Conservation (phyloP, 192 early-diverging fungal genomes). For the Backusella mclennaniae region DNA sequence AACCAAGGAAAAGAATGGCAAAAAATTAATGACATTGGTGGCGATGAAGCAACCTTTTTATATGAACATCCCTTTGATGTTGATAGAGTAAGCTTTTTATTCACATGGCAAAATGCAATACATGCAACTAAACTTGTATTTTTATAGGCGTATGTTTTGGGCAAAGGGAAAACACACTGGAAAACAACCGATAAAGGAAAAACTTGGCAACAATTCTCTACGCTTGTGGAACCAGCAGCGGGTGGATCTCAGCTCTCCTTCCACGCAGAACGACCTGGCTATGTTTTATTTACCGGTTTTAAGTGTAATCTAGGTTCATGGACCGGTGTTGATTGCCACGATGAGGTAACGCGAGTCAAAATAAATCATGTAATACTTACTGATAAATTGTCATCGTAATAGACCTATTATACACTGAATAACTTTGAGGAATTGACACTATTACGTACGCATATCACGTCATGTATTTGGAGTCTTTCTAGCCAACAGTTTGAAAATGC, state of each 20-base stretch:
- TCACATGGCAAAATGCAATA: slow-evolving; percentile 29
- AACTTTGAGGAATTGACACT: slow-evolving; percentile 59
- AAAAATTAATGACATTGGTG: slow-evolving; percentile 42
- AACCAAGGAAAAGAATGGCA: slow-evolving; percentile 69
- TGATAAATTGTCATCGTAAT: too few relatives aligned
- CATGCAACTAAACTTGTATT: slow-evolving; percentile 29
- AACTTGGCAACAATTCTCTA: slow-evolving; percentile 56
- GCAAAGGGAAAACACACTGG: slow-evolving; percentile 51
- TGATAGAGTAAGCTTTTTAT: slow-evolving; percentile 45
- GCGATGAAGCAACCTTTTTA: slow-evolving; percentile 43
- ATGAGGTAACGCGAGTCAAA: slow-evolving; percentile 42
- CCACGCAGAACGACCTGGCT: slow-evolving; percentile 63
- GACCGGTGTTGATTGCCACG: slow-evolving; percentile 54
- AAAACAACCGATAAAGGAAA: slow-evolving; percentile 57
- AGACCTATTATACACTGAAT: slow-evolving; percentile 66
- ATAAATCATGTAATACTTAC: background rate
- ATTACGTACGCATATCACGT: slow-evolving; percentile 55
- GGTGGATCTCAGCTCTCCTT: slow-evolving; percentile 49
- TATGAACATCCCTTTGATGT: slow-evolving; percentile 66
- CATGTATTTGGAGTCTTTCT: slow-evolving; percentile 75
- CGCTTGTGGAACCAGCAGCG: slow-evolving; percentile 37
- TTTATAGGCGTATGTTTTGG: slow-evolving; percentile 56
- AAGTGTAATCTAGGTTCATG: slow-evolving; percentile 47
- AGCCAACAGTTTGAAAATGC: slow-evolving; percentile 59
- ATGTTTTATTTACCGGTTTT: slow-evolving; percentile 64